Percentiles rank a stretch among this genome's conserved stretches.
Conservation (phyloP, 768 basidiomycete genomes). For the Naganishia vaughanmartiniae region DNA sequence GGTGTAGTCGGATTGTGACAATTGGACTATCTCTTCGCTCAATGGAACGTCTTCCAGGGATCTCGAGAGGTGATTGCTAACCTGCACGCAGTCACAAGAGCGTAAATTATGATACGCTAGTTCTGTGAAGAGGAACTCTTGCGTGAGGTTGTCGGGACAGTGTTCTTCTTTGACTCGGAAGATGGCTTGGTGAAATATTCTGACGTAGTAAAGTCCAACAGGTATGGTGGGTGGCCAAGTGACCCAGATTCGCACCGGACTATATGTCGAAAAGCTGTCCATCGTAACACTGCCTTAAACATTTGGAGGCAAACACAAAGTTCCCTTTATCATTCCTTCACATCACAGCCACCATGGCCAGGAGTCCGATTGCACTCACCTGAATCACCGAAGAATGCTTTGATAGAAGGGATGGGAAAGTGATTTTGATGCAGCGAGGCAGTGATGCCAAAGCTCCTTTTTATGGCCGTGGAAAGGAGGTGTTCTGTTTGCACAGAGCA, state of each 20-base stretch:
- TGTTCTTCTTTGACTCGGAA: neutral
- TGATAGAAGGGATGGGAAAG: constrained; percentile 26
- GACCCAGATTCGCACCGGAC: neutral
- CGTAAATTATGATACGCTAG: neutral
- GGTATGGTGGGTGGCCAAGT: neutral
- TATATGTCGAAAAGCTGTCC: constrained; percentile 5
- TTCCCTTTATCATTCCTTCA: constrained; percentile 22
- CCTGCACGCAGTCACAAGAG: neutral
- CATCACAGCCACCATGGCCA: neutral
- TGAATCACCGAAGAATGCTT: neutral
- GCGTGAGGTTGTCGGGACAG: neutral
- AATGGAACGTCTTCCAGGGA: neutral
- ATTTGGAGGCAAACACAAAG: constrained; percentile 10
- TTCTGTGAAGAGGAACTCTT: neutral
- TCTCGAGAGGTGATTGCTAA: neutral
- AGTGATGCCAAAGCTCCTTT: constrained; percentile 8
- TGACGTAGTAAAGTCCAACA: neutral
- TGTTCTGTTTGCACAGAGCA: constrained; percentile 10
- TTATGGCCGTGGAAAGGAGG: constrained; percentile 12
- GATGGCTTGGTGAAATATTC: neutral
- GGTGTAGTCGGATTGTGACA: neutral
- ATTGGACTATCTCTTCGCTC: neutral
- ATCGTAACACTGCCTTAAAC: constrained; percentile 4
- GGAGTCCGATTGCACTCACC: constrained; percentile 7
- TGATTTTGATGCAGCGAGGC: neutral